These are phyloP conservation scores for Cyberlindnera americana DNA, from an alignment of 805 yeast genomes.

Conservation along the genomic window DNA sequence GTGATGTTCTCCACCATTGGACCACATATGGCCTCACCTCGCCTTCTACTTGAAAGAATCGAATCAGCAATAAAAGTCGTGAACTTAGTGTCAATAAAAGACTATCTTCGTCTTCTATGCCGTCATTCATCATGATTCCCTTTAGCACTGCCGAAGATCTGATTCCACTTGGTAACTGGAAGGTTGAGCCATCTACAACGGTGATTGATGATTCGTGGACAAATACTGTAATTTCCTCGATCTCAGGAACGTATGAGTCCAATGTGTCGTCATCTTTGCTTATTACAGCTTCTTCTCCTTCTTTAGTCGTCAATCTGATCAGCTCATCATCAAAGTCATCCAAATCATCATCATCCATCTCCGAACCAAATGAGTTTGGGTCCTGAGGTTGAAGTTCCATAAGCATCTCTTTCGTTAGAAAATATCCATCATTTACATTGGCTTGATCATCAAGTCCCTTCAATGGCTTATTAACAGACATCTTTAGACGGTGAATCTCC, in stretches of 20 bases:
- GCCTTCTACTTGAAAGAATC: conserved; percentile 29
- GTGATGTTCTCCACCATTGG: conserved; percentile 44
- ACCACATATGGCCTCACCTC: conserved; percentile 39
- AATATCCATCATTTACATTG: conserved; percentile 22
- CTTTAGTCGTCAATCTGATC: conserved; percentile 2
- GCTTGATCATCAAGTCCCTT: conserved; percentile 18
- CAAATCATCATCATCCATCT: conserved; percentile 17
- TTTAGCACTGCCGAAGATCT: conserved; percentile 18
- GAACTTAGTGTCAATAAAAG: conserved; percentile 38
- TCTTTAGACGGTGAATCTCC: conserved; percentile 31
- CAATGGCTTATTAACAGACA: conserved; percentile 17
- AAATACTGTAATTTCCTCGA: conserved; percentile 16
- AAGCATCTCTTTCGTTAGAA: conserved; percentile 28
- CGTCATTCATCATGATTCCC: conserved; percentile 16
- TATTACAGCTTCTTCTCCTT: conserved; percentile 18
- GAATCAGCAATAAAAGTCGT: conserved; percentile 36
- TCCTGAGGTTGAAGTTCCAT: conserved; percentile 21
- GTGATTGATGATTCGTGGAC: conserved; percentile 17
- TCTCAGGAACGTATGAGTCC: conserved; percentile 8
- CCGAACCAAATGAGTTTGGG: conserved; percentile 23
- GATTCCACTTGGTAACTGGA: conserved; percentile 15
- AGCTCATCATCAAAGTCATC: conserved; percentile 19
- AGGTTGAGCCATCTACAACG: conserved; percentile 12
- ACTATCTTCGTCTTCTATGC: conserved; percentile 31
- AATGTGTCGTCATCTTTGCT: conserved; percentile 5